Conservation (phyloP, 768 basidiomycete genomes). For the Hirschioporus abietinus region DNA sequence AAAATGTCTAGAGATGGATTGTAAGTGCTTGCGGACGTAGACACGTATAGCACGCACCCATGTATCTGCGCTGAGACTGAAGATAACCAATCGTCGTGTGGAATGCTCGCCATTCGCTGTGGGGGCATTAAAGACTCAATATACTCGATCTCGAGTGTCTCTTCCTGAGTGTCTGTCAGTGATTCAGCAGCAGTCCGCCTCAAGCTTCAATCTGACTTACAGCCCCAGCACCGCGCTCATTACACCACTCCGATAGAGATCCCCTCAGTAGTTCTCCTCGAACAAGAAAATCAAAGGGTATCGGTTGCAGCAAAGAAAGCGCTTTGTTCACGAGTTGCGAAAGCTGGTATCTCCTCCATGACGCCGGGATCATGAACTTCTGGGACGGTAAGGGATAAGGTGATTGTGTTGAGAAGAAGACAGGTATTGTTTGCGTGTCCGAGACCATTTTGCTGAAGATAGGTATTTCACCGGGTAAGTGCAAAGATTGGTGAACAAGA, state of each 20-base stretch:
- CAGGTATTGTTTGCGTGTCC: conserved; percentile 28
- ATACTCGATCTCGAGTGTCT: conserved; percentile 89
- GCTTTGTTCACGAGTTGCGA: conserved; percentile 97
- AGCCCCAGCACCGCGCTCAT: conserved; percentile 65
- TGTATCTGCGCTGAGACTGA: conserved; percentile 58
- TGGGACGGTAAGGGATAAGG: conserved; percentile 74
- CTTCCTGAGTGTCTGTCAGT: conserved; percentile 49
- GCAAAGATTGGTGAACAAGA: no score
- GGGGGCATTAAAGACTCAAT: conserved; percentile 87
- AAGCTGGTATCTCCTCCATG: conserved; percentile 93
- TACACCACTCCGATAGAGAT: conserved; percentile 69
- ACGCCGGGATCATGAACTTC: conserved; percentile 87
- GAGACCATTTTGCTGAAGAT: not conserved
- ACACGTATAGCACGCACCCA: conserved; percentile 35
- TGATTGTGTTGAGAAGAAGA: conserved; percentile 69
- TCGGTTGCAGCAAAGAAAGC: conserved; percentile 59
- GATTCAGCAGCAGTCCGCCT: conserved; percentile 4
- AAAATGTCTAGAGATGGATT: conserved; percentile 45
- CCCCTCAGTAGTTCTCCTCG: conserved; percentile 74
- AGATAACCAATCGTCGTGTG: conserved; percentile 94
- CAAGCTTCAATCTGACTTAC: conserved; percentile 31
- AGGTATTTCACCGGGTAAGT: not conserved
- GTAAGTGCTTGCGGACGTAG: conserved; percentile 8
- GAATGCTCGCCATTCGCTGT: conserved; percentile 68
- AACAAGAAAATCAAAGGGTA: conserved; percentile 93